Evolutionary conservation across 495 filamentous ascomycete genomes (phyloP).

Genomic region (Aspergillus baeticus): DNA sequence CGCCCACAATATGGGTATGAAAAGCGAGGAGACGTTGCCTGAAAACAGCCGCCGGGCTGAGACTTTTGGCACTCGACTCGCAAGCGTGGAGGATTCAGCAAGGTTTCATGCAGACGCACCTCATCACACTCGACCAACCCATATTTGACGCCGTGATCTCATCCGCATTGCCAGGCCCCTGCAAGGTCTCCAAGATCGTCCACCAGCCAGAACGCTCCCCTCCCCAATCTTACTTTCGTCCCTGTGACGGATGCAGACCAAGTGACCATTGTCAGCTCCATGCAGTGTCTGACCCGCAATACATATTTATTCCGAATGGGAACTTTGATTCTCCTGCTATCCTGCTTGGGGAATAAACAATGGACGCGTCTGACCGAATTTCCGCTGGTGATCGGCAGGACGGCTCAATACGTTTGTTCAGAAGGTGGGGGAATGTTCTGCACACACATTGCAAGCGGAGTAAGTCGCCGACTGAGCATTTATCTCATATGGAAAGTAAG

Average conservation of each 20-base stretch:
- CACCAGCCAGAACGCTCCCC: background rate
- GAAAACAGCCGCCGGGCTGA: constrained; percentile 10
- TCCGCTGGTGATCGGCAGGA: no score
- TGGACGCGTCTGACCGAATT: background rate
- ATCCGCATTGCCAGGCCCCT: background rate
- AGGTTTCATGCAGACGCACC: constrained; percentile 16
- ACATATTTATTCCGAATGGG: background rate
- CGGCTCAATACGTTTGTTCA: background rate
- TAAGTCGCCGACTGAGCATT: background rate
- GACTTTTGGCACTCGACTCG: background rate
- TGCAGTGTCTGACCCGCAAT: constrained; percentile 5
- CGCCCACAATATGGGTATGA: no score
- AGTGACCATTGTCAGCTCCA: constrained; percentile 3
- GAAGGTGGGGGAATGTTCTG: background rate
- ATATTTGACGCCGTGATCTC: constrained; percentile 20
- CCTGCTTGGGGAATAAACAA: background rate
- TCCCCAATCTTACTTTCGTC: background rate
- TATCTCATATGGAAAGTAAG: background rate
- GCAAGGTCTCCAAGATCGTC: background rate
- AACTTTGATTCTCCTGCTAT: background rate
- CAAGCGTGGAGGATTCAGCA: constrained; percentile 15
- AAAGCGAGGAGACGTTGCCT: background rate
- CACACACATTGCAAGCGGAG: background rate
- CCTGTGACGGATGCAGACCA: background rate
- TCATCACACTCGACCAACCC: constrained; percentile 18